Percentiles rank a stretch among this genome's conserved stretches.
phyloP scores from a whole-genome alignment of 2,329 filamentous ascomycete genomes.

The Cladophialophora yegresii region DNA sequence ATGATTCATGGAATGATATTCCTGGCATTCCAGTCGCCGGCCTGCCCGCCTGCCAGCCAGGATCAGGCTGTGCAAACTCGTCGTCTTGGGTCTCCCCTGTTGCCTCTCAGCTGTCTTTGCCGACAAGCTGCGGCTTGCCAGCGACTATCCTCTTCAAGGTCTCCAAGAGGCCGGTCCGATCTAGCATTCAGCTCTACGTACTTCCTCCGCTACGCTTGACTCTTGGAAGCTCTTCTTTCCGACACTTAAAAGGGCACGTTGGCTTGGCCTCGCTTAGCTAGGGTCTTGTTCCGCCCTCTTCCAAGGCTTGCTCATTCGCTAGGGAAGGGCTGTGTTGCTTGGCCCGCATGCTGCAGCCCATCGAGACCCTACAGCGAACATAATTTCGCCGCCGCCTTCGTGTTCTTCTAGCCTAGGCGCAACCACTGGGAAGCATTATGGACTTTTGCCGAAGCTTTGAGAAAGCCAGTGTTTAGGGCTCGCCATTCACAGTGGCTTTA shows the following conservation, averaged over 20 bases:
- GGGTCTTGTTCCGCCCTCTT: constrained; percentile 4
- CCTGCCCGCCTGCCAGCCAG: not conserved
- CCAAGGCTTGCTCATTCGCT: not conserved
- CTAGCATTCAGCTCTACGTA: not conserved
- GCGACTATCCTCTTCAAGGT: not conserved
- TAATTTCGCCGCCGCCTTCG: not conserved
- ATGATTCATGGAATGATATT: not conserved
- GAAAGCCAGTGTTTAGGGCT: not conserved
- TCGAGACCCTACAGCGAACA: not conserved
- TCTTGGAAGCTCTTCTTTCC: constrained; percentile 3
- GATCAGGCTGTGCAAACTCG: not conserved
- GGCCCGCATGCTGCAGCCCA: not conserved
- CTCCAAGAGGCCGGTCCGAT: not conserved
- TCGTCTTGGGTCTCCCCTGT: not conserved
- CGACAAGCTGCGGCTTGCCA: not conserved
- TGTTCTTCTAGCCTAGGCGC: constrained; percentile 3
- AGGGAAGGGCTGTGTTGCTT: not conserved
- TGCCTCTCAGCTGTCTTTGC: not conserved
- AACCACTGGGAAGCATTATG: not conserved
- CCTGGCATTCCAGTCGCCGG: not conserved
- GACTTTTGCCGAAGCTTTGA: not conserved
- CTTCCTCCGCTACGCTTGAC: not conserved
- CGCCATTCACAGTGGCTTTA: not conserved
- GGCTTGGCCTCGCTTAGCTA: constrained; percentile 6
- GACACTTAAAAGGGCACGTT: not conserved